Conservation (phyloP, 176 grass and related monocot species). For the Puya raimondii region DNA sequence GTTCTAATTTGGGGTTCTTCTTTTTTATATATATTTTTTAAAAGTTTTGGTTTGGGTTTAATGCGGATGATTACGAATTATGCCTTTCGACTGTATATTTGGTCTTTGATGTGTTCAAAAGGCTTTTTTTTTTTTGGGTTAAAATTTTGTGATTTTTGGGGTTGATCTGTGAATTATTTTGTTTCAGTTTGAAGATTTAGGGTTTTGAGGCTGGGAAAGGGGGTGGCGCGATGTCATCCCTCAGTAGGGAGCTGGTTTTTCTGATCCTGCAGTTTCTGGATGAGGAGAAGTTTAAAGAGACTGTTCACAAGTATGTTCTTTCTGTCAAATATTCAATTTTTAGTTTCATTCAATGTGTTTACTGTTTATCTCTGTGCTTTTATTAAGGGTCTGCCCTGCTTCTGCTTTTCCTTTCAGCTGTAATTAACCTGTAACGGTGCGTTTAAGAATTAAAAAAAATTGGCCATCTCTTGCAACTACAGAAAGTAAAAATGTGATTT, state of each 20-base stretch:
- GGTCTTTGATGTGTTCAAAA: neutral
- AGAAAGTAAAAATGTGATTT: too few relatives aligned
- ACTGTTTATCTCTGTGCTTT: neutral
- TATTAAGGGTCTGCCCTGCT: neutral
- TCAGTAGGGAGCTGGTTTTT: constrained; percentile 45
- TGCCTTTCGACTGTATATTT: neutral
- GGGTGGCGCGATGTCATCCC: constrained; percentile 33
- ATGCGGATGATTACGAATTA: neutral
- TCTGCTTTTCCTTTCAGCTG: neutral
- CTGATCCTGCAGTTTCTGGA: constrained; percentile 42
- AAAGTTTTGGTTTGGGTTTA: neutral
- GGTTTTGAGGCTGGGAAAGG: neutral
- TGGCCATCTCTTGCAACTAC: too few relatives aligned
- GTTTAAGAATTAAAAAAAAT: too few relatives aligned
- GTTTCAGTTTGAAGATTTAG: constrained; percentile 1
- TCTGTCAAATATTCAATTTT: neutral
- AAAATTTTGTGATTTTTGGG: neutral
- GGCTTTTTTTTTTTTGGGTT: neutral
- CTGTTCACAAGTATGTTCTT: constrained; percentile 28
- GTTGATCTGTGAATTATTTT: neutral
- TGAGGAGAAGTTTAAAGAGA: constrained; percentile 45
- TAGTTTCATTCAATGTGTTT: constrained; percentile 12
- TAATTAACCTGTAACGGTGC: too few relatives aligned
- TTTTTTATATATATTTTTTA: neutral
- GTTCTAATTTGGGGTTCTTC: neutral